Evolutionary conservation across 441 rosid species (phyloP), one percentile per base, ranked within the genome.

Genomic region (Mallotus repandus): DNA sequence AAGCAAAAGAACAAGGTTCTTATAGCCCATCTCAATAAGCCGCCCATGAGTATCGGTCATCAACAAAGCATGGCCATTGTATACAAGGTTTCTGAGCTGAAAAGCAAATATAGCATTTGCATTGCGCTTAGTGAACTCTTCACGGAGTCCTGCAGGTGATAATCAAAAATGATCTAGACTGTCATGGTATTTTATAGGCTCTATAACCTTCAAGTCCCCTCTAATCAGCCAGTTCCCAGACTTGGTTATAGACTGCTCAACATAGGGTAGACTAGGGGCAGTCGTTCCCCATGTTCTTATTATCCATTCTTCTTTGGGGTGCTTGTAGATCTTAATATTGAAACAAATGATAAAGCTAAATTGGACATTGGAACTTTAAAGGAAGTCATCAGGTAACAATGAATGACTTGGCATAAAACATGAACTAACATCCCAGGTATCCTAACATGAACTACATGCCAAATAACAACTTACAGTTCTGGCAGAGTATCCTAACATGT

Each of bases 91-190:
- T 78, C 98, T 89, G 16, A 92, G 87, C 91, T 95, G 99, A 83
- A 95, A 92, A 71, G 98, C 97, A 81, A 95, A 95, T n/a, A 95
- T 94, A 18, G 97, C 98, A 85, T 95, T 98, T 0, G 99, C 96
- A 25, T 88, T 85, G 75, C 99, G 91, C 85, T 72, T 89, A 11
- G 85, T 80, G 16, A 95, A 81, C 84, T 91, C 97, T 74, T 87
- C 75, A 2, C 93, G 91, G 50, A 95, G 92, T 74, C 90, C 81
- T 11, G 90, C 81, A 46, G 98, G 99, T 0, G 98, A 95, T 63
- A 92, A 74, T 70, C 98, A 88, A 58, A 84, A 95, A 19, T 83
- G 92, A 75, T 95, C 98, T 55, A 95, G 93, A 38, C 95, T 97
- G 41, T 95, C 99, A 19, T 86, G 76, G 79, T 89, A 91, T 81